These are phyloP conservation scores for Larix kaempferi DNA, from an alignment of 75 land plant genomes.

Conservation along the genomic window DNA sequence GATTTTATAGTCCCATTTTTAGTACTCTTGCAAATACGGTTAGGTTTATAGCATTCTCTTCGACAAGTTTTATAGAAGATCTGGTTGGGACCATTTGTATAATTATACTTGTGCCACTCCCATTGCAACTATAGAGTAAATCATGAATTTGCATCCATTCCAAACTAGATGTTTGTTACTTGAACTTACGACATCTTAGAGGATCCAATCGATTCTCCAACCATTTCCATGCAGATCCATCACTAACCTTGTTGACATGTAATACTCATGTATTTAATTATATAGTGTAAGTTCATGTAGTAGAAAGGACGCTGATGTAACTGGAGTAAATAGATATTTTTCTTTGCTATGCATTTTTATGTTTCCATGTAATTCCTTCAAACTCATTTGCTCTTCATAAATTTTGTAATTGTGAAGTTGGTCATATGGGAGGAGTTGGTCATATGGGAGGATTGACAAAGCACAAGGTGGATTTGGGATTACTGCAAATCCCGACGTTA, in stretches of 20 bases:
- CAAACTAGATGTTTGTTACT: no score
- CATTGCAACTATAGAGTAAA: no score
- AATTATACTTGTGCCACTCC: conserved; percentile 4
- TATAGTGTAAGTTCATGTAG: no score
- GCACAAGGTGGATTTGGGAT: conserved; percentile 55
- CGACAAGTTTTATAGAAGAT: conserved; percentile 46
- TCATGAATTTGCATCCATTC: no score
- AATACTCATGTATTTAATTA: neutral
- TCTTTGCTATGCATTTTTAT: no score
- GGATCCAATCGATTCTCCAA: no score
- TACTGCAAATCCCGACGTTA: conserved; percentile 43
- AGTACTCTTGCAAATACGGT: conserved; percentile 61
- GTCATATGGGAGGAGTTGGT: no score
- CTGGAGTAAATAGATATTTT: no score
- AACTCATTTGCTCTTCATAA: neutral
- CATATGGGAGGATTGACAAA: conserved; percentile 41
- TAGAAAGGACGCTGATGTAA: no score
- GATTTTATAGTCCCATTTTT: conserved; percentile 56
- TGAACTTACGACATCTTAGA: no score
- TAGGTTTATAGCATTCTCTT: conserved; percentile 69
- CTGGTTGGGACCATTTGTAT: conserved; percentile 45
- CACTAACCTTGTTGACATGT: neutral
- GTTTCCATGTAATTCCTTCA: neutral
- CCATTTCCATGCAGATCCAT: no score
- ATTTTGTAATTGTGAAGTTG: neutral